Conservation (phyloP, 495 filamentous ascomycete species). For the Evansstolkia leycettana region DNA sequence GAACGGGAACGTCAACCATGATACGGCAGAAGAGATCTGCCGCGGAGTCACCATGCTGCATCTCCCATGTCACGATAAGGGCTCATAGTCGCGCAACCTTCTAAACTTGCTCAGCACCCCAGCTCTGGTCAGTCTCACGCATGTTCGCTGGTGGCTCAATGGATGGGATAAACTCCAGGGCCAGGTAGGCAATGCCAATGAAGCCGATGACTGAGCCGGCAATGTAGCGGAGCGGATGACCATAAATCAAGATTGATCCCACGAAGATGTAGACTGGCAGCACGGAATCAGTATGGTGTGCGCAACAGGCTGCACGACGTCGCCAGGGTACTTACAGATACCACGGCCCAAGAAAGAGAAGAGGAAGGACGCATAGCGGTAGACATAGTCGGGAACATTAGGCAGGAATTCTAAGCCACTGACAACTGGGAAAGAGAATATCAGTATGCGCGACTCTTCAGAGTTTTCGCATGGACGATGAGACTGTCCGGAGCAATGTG, state of each 20-base stretch:
- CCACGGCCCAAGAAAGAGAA: constrained; percentile 95
- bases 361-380: constrained; percentile 91
- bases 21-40: no score
- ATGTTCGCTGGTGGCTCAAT: constrained; percentile 98
- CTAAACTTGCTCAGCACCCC: constrained; percentile 88
- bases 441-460: constrained; percentile 4
- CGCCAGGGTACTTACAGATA: constrained; percentile 54
- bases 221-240: constrained; percentile 41
- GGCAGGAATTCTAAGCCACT: constrained; percentile 56
- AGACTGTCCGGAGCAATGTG: not conserved
- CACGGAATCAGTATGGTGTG: constrained; percentile 9
- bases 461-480: no score
- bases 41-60: no score
- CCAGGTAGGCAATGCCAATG: constrained; percentile 66
- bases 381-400: constrained; percentile 84
- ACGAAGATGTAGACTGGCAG: constrained; percentile 89
- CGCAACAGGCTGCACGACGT: not conserved
- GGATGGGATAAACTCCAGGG: constrained; percentile 84
- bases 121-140: constrained; percentile 79
- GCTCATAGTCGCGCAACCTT: not conserved
- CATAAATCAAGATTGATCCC: constrained; percentile 69
- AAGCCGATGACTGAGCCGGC: constrained; percentile 62
- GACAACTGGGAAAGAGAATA: constrained; percentile 20
- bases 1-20: no score
- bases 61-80: no score